phyloP scores from a whole-genome alignment of 495 filamentous ascomycete genomes.

The Penicillium herquei region DNA sequence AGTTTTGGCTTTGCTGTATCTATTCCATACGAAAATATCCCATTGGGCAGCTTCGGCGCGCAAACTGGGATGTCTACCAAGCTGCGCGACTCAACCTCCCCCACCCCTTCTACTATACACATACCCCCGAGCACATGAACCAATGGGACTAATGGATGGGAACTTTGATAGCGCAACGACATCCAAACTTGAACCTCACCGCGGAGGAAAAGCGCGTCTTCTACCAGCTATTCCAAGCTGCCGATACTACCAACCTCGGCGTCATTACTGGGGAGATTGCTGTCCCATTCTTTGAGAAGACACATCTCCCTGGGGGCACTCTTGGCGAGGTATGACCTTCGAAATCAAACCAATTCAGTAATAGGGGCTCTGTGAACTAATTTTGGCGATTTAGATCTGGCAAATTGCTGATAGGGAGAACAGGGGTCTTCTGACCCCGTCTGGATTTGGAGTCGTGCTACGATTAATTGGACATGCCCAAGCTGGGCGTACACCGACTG shows the following conservation, averaged over 20 bases:
- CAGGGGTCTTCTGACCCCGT: constrained; percentile 83
- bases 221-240: constrained; percentile 83
- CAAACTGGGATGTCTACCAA: constrained; percentile 31
- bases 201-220: constrained; percentile 91
- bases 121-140: constrained; percentile 9
- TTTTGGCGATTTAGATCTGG: constrained; percentile 71
- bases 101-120: constrained; percentile 13
- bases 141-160: constrained; percentile 28
- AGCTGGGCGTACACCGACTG: constrained; percentile 72
- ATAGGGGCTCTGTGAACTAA: neutral
- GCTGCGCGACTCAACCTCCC: constrained; percentile 16
- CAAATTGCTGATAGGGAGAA: constrained; percentile 97
- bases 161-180: constrained; percentile 31
- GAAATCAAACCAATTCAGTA: neutral
- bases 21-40: neutral
- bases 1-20: constrained; percentile 11
- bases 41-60: constrained; percentile 11
- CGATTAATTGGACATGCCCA: constrained; percentile 95
- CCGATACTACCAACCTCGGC: constrained; percentile 85
- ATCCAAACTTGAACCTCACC: constrained; percentile 80
- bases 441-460: constrained; percentile 88
- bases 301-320: constrained; percentile 75
- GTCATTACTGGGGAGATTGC: constrained; percentile 95
- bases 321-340: constrained; percentile 75
- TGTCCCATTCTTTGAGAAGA: constrained; percentile 98